Conservation (phyloP, 345 rosid genomes). For the Bretschneidera sinensis region DNA sequence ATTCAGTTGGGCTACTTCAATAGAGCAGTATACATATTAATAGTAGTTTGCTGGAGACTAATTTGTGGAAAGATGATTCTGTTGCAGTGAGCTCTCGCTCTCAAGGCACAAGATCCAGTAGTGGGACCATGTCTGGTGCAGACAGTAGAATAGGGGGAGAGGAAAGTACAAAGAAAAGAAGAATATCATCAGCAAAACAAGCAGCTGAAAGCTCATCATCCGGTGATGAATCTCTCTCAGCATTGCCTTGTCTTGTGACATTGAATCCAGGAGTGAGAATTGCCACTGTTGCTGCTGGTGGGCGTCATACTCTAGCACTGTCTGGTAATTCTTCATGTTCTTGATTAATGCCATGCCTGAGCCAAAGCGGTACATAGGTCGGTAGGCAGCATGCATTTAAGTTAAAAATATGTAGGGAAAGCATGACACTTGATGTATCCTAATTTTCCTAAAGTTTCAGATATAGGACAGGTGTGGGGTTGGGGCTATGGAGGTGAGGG, state of each 20-base stretch:
- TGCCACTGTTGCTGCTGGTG: constrained; percentile 84
- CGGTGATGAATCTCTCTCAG: constrained; percentile 66
- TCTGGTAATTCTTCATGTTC: constrained; percentile 52
- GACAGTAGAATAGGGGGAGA: constrained; percentile 51
- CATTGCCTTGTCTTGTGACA: constrained; percentile 84
- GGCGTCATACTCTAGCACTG: constrained; percentile 88
- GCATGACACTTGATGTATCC: constrained; percentile 26
- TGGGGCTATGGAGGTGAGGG: constrained; percentile 99
- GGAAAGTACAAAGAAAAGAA: constrained; percentile 67
- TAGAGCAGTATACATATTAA: neutral
- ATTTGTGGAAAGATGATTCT: constrained; percentile 10
- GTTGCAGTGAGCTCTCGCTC: constrained; percentile 53
- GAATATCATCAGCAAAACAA: constrained; percentile 60
- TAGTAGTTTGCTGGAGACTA: constrained; percentile 16
- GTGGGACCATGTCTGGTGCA: constrained; percentile 36
- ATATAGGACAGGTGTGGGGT: constrained; percentile 98
- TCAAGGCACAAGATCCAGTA: constrained; percentile 50
- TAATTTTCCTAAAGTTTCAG: constrained; percentile 54
- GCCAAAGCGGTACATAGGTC: constrained; percentile 8
- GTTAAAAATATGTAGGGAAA: constrained; percentile 6
- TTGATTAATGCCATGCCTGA: constrained; percentile 10
- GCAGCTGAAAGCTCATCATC: constrained; percentile 72
- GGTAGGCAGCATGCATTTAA: neutral
- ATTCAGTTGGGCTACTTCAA: constrained; percentile 8
- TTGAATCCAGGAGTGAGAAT: constrained; percentile 87